Conservation (phyloP, 441 rosid genomes). For the Euphorbia corollata region DNA sequence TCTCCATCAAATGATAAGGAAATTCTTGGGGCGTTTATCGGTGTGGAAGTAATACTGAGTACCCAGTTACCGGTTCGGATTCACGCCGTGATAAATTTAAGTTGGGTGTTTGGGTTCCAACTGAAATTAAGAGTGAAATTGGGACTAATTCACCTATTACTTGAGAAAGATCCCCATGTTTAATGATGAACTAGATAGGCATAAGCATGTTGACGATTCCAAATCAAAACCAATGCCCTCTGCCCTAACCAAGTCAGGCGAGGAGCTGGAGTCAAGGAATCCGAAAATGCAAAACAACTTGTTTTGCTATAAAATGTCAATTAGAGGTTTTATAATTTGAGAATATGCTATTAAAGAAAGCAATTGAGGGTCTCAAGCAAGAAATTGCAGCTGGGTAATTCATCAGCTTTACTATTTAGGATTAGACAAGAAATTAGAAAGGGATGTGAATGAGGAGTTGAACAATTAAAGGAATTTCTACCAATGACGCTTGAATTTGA, state of each 20-base stretch:
- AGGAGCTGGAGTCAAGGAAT: constrained; percentile 12
- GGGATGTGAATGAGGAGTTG: constrained; percentile 39
- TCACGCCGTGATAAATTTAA: constrained; percentile 53
- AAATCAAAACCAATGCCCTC: constrained; percentile 16
- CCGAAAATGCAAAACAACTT: constrained; percentile 44
- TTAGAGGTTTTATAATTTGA: constrained; percentile 56
- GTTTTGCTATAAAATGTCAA: constrained; percentile 42
- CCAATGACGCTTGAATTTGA: constrained; percentile 18
- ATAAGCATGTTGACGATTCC: constrained; percentile 58
- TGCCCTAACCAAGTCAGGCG: constrained; percentile 17
- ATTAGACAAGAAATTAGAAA: constrained; percentile 44
- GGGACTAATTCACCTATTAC: constrained; percentile 35
- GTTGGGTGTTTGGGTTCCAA: constrained; percentile 85
- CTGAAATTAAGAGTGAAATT: constrained; percentile 32
- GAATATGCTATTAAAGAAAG: constrained; percentile 49
- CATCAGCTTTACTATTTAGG: constrained; percentile 21
- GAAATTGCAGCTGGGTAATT: constrained; percentile 33
- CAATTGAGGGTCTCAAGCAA: constrained; percentile 62
- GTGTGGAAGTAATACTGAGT: constrained; percentile 59
- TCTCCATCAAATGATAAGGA: constrained; percentile 36
- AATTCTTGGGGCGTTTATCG: constrained; percentile 42
- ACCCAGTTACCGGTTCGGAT: constrained; percentile 57
- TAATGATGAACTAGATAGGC: constrained; percentile 77
- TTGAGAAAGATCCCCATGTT: constrained; percentile 52
- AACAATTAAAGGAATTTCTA: constrained; percentile 40